Evolutionary conservation across 2,329 filamentous ascomycete genomes (phyloP), one percentile per base, ranked within the genome.

Genomic region (Fusarium siculi): DNA sequence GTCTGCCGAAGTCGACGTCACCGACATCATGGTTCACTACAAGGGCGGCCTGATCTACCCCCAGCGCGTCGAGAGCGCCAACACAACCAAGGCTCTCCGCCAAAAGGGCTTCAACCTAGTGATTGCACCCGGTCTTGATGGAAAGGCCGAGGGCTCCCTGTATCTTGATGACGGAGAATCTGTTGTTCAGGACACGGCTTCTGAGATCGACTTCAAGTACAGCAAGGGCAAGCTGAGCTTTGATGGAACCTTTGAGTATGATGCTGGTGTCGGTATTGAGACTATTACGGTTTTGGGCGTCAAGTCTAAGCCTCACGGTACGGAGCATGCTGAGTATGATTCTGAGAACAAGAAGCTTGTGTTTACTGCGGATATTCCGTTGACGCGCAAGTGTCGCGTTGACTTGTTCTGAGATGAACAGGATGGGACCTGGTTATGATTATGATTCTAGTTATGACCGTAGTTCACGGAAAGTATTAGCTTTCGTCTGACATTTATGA

Each of bases 151-250:
- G 1, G 93, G 93, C 0, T 84, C 84, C 25, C 82, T 96, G 66
- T 95, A 95, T 77, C 84, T 95, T 6, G 93, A 96, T 72, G 93
- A 96, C 66, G 93, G 93, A 18, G 88, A 90, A 68, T 90, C 87
- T 28, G 76, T 94, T 43, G 82, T 87, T 60, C 92, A 93, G 80
- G 75, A 82, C 6, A 79, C 76, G 2, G 88, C 85, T 7, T 89
- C 87, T 2, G 82, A 88, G 61, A 85, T 94, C 53, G 80, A 84
- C n/a, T 93, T 95, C 76, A 75, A 79, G 21, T 95, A 89, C 77
- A 82, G 84, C 37, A 80, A 85, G 8, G 87, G 87, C 36, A 83
- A 82, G 63, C 83, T 93, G 25, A 82, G 74, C 4, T 82, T 86
- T 40, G 82, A 80, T 4, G 91, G 90, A 2, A 80, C 76, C 1